These are phyloP conservation scores for Solanum ossicruentum DNA, from an alignment of 257 asterid genomes.

Conservation along the genomic window DNA sequence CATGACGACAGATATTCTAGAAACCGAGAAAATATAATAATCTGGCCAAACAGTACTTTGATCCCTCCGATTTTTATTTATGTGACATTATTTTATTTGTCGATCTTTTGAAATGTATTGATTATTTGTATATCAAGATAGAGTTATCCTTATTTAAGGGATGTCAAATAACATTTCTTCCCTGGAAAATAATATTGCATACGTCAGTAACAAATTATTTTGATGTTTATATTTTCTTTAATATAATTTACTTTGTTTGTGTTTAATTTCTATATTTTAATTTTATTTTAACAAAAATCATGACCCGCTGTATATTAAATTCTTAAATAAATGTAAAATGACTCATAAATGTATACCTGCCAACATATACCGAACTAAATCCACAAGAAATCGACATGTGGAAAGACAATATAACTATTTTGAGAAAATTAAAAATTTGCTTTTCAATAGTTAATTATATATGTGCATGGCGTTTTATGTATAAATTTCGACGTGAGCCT, in stretches of 20 bases:
- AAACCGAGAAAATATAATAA: not conserved
- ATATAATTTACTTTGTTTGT: too few relatives aligned
- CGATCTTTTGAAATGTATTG: too few relatives aligned
- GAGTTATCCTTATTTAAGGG: not conserved
- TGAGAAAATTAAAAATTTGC: slow-evolving; percentile 38
- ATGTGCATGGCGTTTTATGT: slow-evolving; percentile 10
- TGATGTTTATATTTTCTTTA: too few relatives aligned
- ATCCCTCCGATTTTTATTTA: too few relatives aligned
- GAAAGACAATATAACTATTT: slow-evolving; percentile 17
- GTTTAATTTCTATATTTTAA: too few relatives aligned
- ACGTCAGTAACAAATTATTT: not conserved
- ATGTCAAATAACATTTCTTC: too few relatives aligned
- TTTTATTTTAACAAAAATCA: too few relatives aligned
- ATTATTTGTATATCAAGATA: too few relatives aligned
- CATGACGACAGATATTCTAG: not conserved
- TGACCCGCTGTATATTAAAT: not conserved
- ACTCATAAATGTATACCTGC: not conserved
- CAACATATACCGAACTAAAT: slow-evolving; percentile 21
- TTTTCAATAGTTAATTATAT: slow-evolving; percentile 31
- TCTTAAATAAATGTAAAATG: not conserved
- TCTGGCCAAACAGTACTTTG: too few relatives aligned
- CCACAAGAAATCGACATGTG: slow-evolving; percentile 14
- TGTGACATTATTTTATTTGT: not conserved
- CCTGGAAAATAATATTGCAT: too few relatives aligned
- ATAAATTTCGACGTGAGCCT: slow-evolving; percentile 18